A percentile compares a stretch with the other conserved stretches of the same genome.
phyloP scores from a whole-genome alignment of 2,329 filamentous ascomycete species.

The Lachnellula subtilissima region DNA sequence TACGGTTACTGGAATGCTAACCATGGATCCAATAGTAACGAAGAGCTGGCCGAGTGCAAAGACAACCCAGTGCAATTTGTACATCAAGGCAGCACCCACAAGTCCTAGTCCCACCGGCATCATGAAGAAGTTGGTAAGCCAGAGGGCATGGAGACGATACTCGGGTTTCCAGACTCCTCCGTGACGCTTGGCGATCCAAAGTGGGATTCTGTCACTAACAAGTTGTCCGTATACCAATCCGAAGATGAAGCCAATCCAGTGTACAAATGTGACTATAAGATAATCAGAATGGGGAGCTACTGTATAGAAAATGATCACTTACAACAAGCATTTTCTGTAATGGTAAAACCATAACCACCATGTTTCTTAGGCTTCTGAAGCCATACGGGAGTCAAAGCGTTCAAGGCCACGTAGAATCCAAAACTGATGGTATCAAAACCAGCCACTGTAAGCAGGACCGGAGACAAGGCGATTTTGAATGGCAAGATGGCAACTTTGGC shows the following conservation, averaged over 20 bases:
- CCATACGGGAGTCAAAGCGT: slow-evolving; percentile 26
- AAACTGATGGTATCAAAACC: slow-evolving; percentile 27
- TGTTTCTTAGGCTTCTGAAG: slow-evolving; percentile 34
- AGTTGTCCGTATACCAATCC: slow-evolving; percentile 35
- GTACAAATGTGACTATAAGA: slow-evolving; percentile 34
- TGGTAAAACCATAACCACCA: slow-evolving; percentile 40
- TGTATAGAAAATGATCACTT: neutral
- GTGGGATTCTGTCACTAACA: slow-evolving; percentile 37
- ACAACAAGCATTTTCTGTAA: slow-evolving; percentile 35
- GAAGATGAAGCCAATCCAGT: slow-evolving; percentile 38
- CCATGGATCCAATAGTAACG: slow-evolving; percentile 32
- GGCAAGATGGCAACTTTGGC: slow-evolving; percentile 18
- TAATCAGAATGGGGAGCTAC: neutral
- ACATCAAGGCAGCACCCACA: slow-evolving; percentile 37
- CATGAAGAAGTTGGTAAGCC: slow-evolving; percentile 30
- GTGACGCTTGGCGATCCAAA: slow-evolving; percentile 20
- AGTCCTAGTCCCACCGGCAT: slow-evolving; percentile 34
- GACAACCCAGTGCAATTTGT: slow-evolving; percentile 37
- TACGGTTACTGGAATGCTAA: slow-evolving; percentile 9
- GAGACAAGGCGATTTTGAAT: slow-evolving; percentile 30
- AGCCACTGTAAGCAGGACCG: slow-evolving; percentile 36
- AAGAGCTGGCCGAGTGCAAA: slow-evolving; percentile 38
- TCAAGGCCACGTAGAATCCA: slow-evolving; percentile 25
- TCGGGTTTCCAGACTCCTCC: slow-evolving; percentile 35
- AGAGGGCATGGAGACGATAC: slow-evolving; percentile 34